phyloP scores from a whole-genome alignment of 2,329 filamentous ascomycete genomes.

The Cladorrhinum sp. region DNA sequence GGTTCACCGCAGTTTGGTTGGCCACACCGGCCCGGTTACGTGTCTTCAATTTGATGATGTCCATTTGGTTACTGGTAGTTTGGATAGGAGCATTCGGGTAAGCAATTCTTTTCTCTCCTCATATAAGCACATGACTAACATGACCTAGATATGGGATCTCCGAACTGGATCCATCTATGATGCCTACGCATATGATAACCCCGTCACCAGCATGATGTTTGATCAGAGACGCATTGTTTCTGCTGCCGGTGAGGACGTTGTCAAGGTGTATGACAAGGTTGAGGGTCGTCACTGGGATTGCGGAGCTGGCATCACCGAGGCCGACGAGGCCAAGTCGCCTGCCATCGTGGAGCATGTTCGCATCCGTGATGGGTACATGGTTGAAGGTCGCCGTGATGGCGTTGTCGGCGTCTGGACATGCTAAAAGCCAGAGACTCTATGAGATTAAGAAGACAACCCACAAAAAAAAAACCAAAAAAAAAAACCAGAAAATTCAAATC shows the following conservation, averaged over 20 bases:
- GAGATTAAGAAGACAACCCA: background rate
- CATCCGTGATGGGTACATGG: conserved; percentile 89
- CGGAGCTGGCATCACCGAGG: conserved; percentile 72
- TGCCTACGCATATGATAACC: conserved; percentile 90
- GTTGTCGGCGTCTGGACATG: conserved; percentile 89
- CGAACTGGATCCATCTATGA: conserved; percentile 93
- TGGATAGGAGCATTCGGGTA: conserved; percentile 91
- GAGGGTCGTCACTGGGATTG: conserved; percentile 97
- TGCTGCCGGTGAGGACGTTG: conserved; percentile 86
- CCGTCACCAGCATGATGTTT: conserved; percentile 96
- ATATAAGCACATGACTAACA: conserved; percentile 19
- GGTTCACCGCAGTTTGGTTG: conserved; percentile 93
- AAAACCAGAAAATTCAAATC: background rate
- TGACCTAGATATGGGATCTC: conserved; percentile 88
- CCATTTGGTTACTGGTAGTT: conserved; percentile 87
- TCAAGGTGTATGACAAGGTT: conserved; percentile 97
- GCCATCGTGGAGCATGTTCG: conserved; percentile 79
- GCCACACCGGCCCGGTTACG: conserved; percentile 92
- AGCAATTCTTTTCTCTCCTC: conserved; percentile 36
- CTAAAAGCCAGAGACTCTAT: conserved; percentile 30
- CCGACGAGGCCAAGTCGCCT: conserved; percentile 61
- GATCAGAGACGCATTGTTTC: conserved; percentile 84
- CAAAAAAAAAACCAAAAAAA: background rate
- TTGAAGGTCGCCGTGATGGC: conserved; percentile 86
- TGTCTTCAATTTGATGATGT: conserved; percentile 95